Percentiles rank a stretch among this genome's conserved stretches.
These are phyloP conservation scores for Suhomyces bokatorum DNA, from an alignment of 1,139 yeast genomes.

Conservation along the genomic window DNA sequence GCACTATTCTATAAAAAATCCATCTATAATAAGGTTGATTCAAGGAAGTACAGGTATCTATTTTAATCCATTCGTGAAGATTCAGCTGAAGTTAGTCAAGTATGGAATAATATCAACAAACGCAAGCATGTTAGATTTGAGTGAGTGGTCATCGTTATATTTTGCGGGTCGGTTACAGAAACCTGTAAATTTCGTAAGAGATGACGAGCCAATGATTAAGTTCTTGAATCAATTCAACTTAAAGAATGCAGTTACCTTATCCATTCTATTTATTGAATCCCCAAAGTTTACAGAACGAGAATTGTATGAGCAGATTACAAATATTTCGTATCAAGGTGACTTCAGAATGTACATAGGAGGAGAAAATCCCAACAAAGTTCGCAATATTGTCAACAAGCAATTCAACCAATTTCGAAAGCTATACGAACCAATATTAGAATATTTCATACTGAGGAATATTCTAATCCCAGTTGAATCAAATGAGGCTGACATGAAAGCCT, in stretches of 20 bases:
- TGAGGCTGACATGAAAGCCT: constrained; percentile 19
- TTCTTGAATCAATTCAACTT: constrained; percentile 76
- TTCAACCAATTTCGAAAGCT: constrained; percentile 63
- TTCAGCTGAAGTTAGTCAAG: constrained; percentile 61
- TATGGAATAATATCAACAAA: constrained; percentile 81
- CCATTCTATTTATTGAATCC: constrained; percentile 50
- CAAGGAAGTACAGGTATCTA: constrained; percentile 84
- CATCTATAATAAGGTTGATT: constrained; percentile 59
- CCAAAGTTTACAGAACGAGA: constrained; percentile 57
- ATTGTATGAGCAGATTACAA: constrained; percentile 75
- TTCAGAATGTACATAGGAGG: constrained; percentile 85
- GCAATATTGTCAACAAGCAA: constrained; percentile 82
- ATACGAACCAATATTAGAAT: constrained; percentile 60
- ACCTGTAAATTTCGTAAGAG: constrained; percentile 78
- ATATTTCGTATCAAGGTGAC: constrained; percentile 86
- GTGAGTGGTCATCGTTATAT: constrained; percentile 82
- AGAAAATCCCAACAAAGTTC: constrained; percentile 86
- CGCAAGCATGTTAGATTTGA: constrained; percentile 62
- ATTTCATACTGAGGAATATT: constrained; percentile 24
- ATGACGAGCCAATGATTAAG: constrained; percentile 54
- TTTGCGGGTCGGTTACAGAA: constrained; percentile 93
- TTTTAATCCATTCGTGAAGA: constrained; percentile 83
- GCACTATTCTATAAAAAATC: constrained; percentile 53
- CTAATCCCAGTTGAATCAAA: constrained; percentile 20
- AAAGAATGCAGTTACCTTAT: constrained; percentile 74